phyloP scores from a whole-genome alignment of 2,329 filamentous ascomycete species.

The Fusarium tupiense region DNA sequence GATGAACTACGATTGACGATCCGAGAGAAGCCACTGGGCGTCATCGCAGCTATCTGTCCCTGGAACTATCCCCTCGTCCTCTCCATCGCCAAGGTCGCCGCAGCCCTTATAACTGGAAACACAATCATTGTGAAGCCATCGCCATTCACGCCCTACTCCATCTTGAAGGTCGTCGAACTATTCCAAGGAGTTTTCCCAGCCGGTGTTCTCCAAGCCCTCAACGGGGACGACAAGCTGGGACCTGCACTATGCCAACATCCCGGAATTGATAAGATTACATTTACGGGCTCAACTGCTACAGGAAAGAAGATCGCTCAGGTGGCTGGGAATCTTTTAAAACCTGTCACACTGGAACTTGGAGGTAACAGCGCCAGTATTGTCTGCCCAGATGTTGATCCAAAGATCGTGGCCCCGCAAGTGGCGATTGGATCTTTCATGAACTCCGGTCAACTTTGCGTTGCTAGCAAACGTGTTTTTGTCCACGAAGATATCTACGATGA shows the following conservation, averaged over 20 bases:
- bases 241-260: constrained; percentile 66
- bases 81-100: constrained; percentile 62
- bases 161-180: constrained; percentile 67
- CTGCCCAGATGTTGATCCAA: constrained; percentile 64
- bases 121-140: constrained; percentile 65
- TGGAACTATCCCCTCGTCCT: constrained; percentile 66
- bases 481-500: constrained; percentile 66
- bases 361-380: constrained; percentile 70
- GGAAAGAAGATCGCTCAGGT: constrained; percentile 69
- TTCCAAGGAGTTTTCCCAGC: constrained; percentile 65
- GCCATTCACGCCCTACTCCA: constrained; percentile 65
- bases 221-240: constrained; percentile 68
- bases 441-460: constrained; percentile 52
- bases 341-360: constrained; percentile 67
- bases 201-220: constrained; percentile 68
- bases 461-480: constrained; percentile 65
- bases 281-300: constrained; percentile 68
- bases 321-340: constrained; percentile 64
- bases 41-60: constrained; percentile 58
- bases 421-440: constrained; percentile 65
- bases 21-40: constrained; percentile 49
- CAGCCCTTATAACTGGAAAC: constrained; percentile 65
- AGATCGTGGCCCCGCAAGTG: constrained; percentile 23
- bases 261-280: constrained; percentile 68
- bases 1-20: not conserved